Conservation (phyloP, 1,284 basidiomycete genomes). For the Cystobasidium sp. region DNA sequence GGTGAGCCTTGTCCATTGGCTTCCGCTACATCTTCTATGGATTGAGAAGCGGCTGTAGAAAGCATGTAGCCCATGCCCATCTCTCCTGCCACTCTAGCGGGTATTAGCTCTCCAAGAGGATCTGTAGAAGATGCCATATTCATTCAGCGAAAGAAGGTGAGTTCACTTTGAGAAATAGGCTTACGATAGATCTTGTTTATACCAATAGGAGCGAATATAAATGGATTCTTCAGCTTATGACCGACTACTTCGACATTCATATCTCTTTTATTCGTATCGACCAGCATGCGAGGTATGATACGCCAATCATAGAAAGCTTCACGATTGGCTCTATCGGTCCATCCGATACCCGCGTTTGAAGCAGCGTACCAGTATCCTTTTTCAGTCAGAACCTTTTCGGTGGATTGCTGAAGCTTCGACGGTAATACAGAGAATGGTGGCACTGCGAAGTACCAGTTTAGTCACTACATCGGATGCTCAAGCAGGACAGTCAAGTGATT, state of each 20-base stretch:
- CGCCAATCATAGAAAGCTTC: conserved; percentile 52
- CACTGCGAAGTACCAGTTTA: too few relatives aligned
- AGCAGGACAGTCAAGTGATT: too few relatives aligned
- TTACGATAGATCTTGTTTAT: conserved; percentile 63
- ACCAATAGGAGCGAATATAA: conserved; percentile 2
- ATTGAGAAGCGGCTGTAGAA: conserved; percentile 70
- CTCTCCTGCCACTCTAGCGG: conserved; percentile 68
- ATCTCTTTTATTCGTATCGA: conserved; percentile 67
- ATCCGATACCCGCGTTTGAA: conserved; percentile 63
- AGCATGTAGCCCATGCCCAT: conserved; percentile 72
- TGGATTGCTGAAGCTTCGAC: conserved; percentile 14
- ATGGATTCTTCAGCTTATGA: conserved; percentile 58
- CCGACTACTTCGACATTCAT: conserved; percentile 70
- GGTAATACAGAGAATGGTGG: conserved; percentile 23
- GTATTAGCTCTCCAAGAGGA: conserved; percentile 69
- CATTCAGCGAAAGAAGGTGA: neutral
- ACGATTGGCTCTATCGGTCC: conserved; percentile 65
- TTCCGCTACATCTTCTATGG: conserved; percentile 72
- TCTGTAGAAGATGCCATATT: conserved; percentile 54
- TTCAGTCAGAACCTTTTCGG: conserved; percentile 17
- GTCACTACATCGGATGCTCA: too few relatives aligned
- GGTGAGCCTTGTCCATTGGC: conserved; percentile 67
- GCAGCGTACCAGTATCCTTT: conserved; percentile 27
- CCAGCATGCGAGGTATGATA: conserved; percentile 74
- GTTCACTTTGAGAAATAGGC: conserved; percentile 59